Conservation (phyloP, 257 asterid species). For the Gardenia jasminoides region DNA sequence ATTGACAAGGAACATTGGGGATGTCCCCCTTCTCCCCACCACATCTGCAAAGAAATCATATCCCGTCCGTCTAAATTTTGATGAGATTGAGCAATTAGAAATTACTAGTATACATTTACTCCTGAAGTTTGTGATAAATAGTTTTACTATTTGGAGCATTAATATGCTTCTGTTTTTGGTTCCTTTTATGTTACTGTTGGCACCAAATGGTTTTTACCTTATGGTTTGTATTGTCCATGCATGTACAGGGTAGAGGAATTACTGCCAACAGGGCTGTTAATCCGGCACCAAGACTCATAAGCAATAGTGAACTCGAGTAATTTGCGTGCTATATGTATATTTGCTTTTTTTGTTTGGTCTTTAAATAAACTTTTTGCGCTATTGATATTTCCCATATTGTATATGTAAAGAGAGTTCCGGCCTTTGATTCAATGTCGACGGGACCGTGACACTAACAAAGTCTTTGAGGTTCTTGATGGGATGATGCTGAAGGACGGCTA, state of each 20-base stretch:
- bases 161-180: neutral
- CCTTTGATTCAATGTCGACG: constrained; percentile 85
- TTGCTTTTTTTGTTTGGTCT: constrained; percentile 9
- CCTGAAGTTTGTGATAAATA: neutral
- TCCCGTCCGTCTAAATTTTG: neutral
- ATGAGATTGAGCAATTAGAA: neutral
- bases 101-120: neutral
- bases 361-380: constrained; percentile 4
- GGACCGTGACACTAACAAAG: constrained; percentile 75
- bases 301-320: constrained; percentile 94
- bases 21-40: neutral
- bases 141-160: neutral
- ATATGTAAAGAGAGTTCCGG: constrained; percentile 71
- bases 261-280: constrained; percentile 52
- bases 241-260: constrained; percentile 82
- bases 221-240: neutral
- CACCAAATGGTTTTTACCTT: neutral
- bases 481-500: constrained; percentile 96
- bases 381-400: constrained; percentile 16
- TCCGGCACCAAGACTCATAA: constrained; percentile 89
- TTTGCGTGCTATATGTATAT: constrained; percentile 24
- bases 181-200: neutral
- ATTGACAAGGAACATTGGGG: neutral
- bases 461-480: constrained; percentile 80
- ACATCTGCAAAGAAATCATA: neutral